Percentiles rank a stretch among this genome's conserved stretches.
These are phyloP conservation scores for Nakazawaea peltata DNA, from an alignment of 805 yeast genomes.

Conservation along the genomic window DNA sequence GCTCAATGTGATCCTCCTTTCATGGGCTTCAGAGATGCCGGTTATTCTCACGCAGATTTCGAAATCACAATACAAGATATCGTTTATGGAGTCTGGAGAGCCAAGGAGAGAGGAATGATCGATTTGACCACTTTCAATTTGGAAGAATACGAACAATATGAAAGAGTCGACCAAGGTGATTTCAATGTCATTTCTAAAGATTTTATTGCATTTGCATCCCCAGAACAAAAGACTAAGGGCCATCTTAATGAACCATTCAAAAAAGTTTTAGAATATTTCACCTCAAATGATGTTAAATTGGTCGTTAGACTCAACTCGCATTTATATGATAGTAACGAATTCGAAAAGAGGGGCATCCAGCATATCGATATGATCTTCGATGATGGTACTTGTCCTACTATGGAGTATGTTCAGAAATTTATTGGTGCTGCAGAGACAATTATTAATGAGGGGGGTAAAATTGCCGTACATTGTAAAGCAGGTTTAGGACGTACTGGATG, in stretches of 20 bases:
- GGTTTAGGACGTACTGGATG: conserved; percentile 98
- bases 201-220: conserved; percentile 96
- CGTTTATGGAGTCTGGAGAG: conserved; percentile 96
- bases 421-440: conserved; percentile 93
- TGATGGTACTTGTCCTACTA: conserved; percentile 96
- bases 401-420: conserved; percentile 87
- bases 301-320: conserved; percentile 92
- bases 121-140: conserved; percentile 82
- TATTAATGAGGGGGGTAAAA: conserved; percentile 78
- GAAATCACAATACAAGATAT: conserved; percentile 91
- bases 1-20: conserved; percentile 90
- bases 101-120: conserved; percentile 84
- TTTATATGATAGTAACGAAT: conserved; percentile 77
- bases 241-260: conserved; percentile 66
- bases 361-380: conserved; percentile 96
- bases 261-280: conserved; percentile 75
- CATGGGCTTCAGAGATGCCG: conserved; percentile 95
- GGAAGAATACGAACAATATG: conserved; percentile 92
- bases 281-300: conserved; percentile 64
- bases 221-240: conserved; percentile 58
- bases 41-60: conserved; percentile 92
- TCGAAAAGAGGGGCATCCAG: conserved; percentile 73
- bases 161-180: conserved; percentile 95
- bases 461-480: conserved; percentile 99
- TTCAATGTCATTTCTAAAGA: conserved; percentile 87